Evolutionary conservation across 2,329 filamentous ascomycete species (phyloP).

Genomic region (Aspergillus awamori): DNA sequence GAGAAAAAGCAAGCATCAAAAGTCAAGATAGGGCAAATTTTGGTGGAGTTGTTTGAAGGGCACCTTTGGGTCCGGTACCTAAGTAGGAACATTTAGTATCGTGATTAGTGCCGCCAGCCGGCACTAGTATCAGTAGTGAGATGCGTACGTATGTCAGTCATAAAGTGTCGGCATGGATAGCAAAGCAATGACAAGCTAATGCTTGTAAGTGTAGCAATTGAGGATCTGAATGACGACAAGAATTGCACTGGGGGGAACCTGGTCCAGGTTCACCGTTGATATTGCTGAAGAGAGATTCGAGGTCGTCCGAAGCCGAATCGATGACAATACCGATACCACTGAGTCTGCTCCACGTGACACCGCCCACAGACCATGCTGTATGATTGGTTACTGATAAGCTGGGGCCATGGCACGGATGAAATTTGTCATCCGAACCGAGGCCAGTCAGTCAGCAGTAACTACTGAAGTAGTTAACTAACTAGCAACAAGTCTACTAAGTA

Average conservation of each 20-base stretch:
- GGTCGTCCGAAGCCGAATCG: background rate
- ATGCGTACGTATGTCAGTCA: slow-evolving; percentile 2
- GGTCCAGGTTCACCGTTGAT: background rate
- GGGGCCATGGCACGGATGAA: background rate
- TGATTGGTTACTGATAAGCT: slow-evolving; percentile 25
- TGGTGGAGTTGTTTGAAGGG: slow-evolving; percentile 19
- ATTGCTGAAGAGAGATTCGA: background rate
- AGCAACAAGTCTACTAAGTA: background rate
- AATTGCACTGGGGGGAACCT: background rate
- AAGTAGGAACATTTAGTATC: slow-evolving; percentile 5
- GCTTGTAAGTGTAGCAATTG: background rate
- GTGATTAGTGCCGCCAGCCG: slow-evolving; percentile 2
- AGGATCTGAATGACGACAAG: no score
- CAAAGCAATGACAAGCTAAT: background rate
- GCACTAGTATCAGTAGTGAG: background rate
- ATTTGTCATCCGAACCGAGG: background rate
- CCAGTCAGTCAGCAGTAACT: background rate
- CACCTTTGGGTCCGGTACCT: slow-evolving; percentile 12
- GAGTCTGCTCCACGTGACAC: background rate
- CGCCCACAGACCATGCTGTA: background rate
- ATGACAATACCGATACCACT: background rate
- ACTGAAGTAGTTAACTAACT: no score
- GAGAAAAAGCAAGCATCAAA: slow-evolving; percentile 14
- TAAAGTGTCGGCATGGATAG: background rate
- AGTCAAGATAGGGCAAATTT: slow-evolving; percentile 17